Base-by-base conservation (phyloP, 139 green algal genomes). In the Bryopsis sp. region DNA sequence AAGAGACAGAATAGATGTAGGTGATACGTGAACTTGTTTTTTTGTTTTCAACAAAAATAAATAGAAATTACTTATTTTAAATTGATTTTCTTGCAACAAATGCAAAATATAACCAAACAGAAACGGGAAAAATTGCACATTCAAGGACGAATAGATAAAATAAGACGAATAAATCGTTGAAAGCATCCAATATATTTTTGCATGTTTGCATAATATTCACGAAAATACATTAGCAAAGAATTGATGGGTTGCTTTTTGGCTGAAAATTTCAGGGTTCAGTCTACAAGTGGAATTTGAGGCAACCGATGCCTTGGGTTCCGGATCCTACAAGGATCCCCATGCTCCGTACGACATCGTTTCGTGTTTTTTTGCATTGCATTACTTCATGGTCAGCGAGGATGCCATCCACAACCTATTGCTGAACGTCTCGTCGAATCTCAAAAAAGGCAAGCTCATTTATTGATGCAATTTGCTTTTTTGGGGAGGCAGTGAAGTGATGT, bases 291-390 rank as follows among this genome's bases (percentile, higher is more conserved):
- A 65, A 15, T 65, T 70, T 59, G 46, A 70, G n/a, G 28, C 15
- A 24, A 33, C 46, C 4, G 63, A 70, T n/a, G 28, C 43, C n/a
- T n/a, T 70, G 32, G 63, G 63, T 24, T 24, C 7, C 6, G 63
- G 28, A 4, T 31, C 43, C 6, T 70, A 59, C 26, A 65, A 7
- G 15, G 63, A 70, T 39, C 6, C 8, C n/a, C 29, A 31, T 50
- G 47, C n/a, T n/a, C 73, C 74, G 22, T 95, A 85, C 72, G 89
- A 95, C 54, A 76, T 79, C 0, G 81, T 90, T 26, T 92, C 90
- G 8, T 96, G 87, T 84, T 96, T 96, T 86, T 97, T 97, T 83
- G 90, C 91, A 19, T 76, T 95, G 67, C 91, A 97, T 81, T 97
- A 97, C 79, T 97, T 97, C 74, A 95, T 94, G 68, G 78, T 83